Base-by-base conservation (phyloP, 441 rosid genomes). In the Erysimum pusillum region DNA sequence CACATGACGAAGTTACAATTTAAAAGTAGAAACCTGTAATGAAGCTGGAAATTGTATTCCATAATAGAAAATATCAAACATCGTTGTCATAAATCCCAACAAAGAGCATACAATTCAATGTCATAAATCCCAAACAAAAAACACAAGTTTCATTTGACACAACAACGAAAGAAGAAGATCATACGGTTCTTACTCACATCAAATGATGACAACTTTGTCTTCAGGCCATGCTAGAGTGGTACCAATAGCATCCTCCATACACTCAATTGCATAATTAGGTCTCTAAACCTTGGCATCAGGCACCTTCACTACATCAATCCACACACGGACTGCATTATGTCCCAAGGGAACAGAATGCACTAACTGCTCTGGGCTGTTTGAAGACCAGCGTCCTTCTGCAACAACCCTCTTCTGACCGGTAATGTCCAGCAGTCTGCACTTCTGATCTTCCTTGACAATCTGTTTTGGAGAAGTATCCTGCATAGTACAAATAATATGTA, bases 341-440 rank as follows among this genome's bases (percentile, higher is more conserved):
- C 68, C 39, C 38, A 28, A 28, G 2, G 68, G 68, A 63, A 28
- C 38, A 42, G 25, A 63, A 63, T 63, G 38, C 68, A 63, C 53
- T 14, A 63, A 14, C 22, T 63, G 68, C 20, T 44, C 25, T 25
- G 53, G 68, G 68, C 44, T 51, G 38, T 63, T 63, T n/a, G 52
- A 63, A 44, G 68, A 63, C 53, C 68, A 63, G 22, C 53, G 53
- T 44, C 68, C 68, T 44, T 63, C 38, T 42, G 67, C 67, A 63
- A 42, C 52, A 63, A 63, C 17, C n/a, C 31, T 41, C 2, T 20
- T 61, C 53, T 39, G 18, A 62, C 67, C 51, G 7, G 49, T 62
- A 39, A 39, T 41, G 35, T 62, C 67, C 12, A 62, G 17, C 4
- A 62, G 49, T 22, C 15, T 62, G 49, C 67, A 62, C 51, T 41